Conservation (phyloP, 1,139 yeast genomes). For the Tardiomyces blankii region DNA sequence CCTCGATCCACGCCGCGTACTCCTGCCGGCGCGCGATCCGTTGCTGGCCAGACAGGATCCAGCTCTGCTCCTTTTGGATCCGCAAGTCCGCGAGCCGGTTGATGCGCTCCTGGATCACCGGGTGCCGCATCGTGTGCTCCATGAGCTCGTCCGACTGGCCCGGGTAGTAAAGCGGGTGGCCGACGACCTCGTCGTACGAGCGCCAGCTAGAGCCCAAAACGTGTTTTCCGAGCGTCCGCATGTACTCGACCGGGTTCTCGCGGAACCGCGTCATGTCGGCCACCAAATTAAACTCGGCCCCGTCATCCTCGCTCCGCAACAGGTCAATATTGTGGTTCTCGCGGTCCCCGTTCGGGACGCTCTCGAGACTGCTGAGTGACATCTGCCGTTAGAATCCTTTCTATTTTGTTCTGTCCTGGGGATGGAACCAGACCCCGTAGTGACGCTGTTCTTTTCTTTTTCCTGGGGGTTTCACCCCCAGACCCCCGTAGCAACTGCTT, state of each 20-base stretch:
- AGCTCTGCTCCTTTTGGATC: conserved; percentile 19
- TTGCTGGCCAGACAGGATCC: conserved; percentile 12
- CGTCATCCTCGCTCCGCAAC: conserved; percentile 2
- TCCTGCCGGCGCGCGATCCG: conserved; percentile 17
- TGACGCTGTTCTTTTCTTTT: too few relatives aligned
- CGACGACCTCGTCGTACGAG: conserved; percentile 28
- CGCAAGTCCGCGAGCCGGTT: conserved; percentile 22
- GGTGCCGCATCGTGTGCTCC: conserved; percentile 21
- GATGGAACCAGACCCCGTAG: too few relatives aligned
- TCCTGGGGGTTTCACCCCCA: too few relatives aligned
- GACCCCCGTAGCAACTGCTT: too few relatives aligned
- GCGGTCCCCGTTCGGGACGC: neutral
- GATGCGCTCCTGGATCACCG: conserved; percentile 21
- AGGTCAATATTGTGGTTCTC: conserved; percentile 3
- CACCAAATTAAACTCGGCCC: conserved; percentile 9
- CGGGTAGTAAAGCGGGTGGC: conserved; percentile 25
- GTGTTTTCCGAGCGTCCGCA: conserved; percentile 21
- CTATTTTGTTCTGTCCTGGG: too few relatives aligned
- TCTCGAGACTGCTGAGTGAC: neutral
- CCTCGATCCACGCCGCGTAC: conserved; percentile 21
- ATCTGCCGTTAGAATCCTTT: too few relatives aligned
- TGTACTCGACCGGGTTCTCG: conserved; percentile 24
- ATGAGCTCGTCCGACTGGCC: conserved; percentile 23
- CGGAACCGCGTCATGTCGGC: conserved; percentile 23
- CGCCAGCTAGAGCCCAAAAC: conserved; percentile 28